Evolutionary conservation across 2,329 filamentous ascomycete genomes (phyloP).

Genomic region (Clarireedia hainanense): DNA sequence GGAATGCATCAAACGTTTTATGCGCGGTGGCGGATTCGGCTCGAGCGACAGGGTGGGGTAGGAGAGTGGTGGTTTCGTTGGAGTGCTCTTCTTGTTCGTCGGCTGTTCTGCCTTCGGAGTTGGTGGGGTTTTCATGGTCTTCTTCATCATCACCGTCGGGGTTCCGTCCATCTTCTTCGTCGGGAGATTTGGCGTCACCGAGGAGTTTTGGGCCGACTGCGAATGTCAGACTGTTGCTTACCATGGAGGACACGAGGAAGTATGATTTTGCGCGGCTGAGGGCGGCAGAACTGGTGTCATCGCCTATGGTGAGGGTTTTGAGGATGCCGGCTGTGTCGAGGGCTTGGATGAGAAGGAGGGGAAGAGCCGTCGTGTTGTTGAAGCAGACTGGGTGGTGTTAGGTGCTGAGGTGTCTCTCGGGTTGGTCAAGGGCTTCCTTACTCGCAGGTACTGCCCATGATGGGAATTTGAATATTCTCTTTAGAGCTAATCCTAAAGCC

Average conservation of each 20-base stretch:
- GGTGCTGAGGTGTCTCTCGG: not conserved
- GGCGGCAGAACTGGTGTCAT: conserved; percentile 37
- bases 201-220: conserved; percentile 53
- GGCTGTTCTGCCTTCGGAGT: conserved; percentile 21
- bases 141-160: conserved; percentile 15
- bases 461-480: conserved; percentile 34
- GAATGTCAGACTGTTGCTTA: conserved; percentile 56
- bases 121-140: conserved; percentile 19
- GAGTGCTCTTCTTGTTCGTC: conserved; percentile 20
- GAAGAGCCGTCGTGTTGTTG: conserved; percentile 42
- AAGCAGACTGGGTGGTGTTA: conserved; percentile 16
- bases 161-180: conserved; percentile 20
- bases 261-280: conserved; percentile 55
- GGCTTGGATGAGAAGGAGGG: conserved; percentile 37
- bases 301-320: conserved; percentile 35
- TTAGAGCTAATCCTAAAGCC: conserved; percentile 33
- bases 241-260: conserved; percentile 57
- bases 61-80: conserved; percentile 18
- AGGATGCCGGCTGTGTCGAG: conserved; percentile 42
- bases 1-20: conserved; percentile 4
- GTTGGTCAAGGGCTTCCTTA: conserved; percentile 24
- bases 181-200: conserved; percentile 35
- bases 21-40: not conserved
- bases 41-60: conserved; percentile 12
- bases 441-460: conserved; percentile 38